Evolutionary conservation across 179 eudicot species (phyloP).

Genomic region (Beta corolliflora): DNA sequence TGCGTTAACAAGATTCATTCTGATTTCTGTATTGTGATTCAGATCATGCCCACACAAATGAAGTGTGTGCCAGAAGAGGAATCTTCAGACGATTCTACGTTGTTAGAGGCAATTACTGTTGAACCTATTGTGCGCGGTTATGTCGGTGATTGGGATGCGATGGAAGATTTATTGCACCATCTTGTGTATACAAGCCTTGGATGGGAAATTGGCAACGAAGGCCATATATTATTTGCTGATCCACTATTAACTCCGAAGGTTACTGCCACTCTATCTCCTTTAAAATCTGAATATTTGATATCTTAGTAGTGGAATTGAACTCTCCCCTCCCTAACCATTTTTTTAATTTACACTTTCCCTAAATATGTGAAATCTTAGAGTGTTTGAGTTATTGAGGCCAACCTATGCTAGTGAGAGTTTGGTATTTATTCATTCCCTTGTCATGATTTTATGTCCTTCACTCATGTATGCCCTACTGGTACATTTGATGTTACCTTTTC

Average conservation of each 20-base stretch:
- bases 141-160: slow-evolving; percentile 90
- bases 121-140: slow-evolving; percentile 92
- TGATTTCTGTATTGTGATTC: slow-evolving; percentile 20
- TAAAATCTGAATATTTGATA: neutral
- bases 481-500: neutral
- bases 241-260: slow-evolving; percentile 97
- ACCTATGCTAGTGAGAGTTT: neutral
- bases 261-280: slow-evolving; percentile 12
- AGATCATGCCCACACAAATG: slow-evolving; percentile 96
- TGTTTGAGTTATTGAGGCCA: neutral
- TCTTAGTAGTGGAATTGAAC: neutral
- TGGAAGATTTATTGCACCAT: slow-evolving; percentile 92
- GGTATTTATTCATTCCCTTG: neutral
- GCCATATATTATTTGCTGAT: slow-evolving; percentile 91
- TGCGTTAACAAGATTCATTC: neutral
- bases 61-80: slow-evolving; percentile 78
- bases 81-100: slow-evolving; percentile 34
- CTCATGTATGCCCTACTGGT: neutral
- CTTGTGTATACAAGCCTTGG: slow-evolving; percentile 78
- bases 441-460: neutral
- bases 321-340: neutral
- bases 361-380: neutral
- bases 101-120: slow-evolving; percentile 51
- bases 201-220: slow-evolving; percentile 98
- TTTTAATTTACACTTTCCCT: neutral